Evolutionary conservation across 345 rosid species (phyloP).

Genomic region (Eucalyptus rudis): DNA sequence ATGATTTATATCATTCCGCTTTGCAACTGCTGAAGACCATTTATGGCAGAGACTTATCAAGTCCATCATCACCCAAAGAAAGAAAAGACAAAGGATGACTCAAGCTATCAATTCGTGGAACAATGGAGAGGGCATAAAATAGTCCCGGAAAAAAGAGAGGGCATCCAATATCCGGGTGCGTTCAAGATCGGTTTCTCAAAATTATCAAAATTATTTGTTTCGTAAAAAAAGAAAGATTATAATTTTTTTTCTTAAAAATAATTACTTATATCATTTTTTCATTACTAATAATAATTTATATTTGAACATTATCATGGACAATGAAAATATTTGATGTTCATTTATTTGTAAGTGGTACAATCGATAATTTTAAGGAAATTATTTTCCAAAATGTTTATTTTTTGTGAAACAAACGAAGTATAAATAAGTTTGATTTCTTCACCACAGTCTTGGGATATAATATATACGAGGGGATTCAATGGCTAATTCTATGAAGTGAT

Average conservation of each 20-base stretch:
- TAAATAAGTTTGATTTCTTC: not conserved
- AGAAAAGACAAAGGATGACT: not conserved
- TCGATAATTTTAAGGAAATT: not conserved
- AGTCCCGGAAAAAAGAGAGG: not conserved
- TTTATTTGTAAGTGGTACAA: not conserved
- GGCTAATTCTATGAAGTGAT: not conserved
- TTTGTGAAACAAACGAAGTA: not conserved
- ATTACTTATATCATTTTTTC: not conserved
- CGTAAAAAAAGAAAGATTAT: not conserved
- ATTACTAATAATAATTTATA: not conserved
- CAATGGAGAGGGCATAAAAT: not conserved
- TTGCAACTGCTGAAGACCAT: not conserved
- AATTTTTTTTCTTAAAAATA: not conserved
- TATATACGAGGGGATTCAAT: not conserved
- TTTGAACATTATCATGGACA: not conserved
- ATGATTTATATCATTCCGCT: not conserved
- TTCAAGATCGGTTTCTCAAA: not conserved
- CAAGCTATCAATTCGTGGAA: not conserved
- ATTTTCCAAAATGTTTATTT: not conserved
- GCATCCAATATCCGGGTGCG: not conserved
- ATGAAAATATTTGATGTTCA: no score
- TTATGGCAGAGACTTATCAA: not conserved
- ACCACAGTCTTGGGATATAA: not conserved
- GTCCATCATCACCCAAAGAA: not conserved
- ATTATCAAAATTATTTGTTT: not conserved